Conservation (phyloP, 1,284 basidiomycete genomes). For the Puccinia hordei region DNA sequence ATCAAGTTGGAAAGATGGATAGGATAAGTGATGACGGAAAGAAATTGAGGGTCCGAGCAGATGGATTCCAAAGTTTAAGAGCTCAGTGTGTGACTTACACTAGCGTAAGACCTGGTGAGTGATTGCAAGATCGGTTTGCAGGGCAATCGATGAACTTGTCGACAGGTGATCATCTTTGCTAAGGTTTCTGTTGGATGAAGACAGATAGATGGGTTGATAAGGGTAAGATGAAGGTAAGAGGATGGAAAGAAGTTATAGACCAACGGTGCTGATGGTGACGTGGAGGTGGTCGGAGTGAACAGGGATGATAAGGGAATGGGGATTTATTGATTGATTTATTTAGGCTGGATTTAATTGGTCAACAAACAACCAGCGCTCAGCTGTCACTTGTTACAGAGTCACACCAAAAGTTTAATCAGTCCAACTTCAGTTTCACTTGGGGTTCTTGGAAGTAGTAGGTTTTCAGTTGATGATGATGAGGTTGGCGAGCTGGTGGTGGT, state of each 20-base stretch:
- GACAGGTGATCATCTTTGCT: slow-evolving; percentile 56
- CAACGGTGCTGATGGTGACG: neutral
- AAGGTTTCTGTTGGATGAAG: neutral
- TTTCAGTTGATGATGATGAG: no score
- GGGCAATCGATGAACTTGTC: slow-evolving; percentile 54
- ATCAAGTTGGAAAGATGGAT: slow-evolving; percentile 59
- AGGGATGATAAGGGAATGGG: neutral
- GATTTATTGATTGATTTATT: no score
- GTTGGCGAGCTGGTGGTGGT: no score
- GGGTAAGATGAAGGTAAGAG: neutral
- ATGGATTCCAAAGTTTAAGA: slow-evolving; percentile 48
- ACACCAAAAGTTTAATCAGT: no score
- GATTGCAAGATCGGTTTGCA: slow-evolving; percentile 54
- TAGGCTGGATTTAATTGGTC: slow-evolving; percentile 13
- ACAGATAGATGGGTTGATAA: neutral
- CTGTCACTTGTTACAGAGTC: neutral
- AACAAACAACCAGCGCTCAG: neutral
- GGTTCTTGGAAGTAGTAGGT: no score
- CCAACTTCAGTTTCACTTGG: no score
- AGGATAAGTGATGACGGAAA: slow-evolving; percentile 50
- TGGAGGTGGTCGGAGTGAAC: neutral
- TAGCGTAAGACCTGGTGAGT: slow-evolving; percentile 53
- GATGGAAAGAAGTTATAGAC: neutral
- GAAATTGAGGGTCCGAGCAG: slow-evolving; percentile 37
- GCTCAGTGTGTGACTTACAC: slow-evolving; percentile 58